Conservation (phyloP, 2,329 filamentous ascomycete genomes). For the Epichloe hybrida region DNA sequence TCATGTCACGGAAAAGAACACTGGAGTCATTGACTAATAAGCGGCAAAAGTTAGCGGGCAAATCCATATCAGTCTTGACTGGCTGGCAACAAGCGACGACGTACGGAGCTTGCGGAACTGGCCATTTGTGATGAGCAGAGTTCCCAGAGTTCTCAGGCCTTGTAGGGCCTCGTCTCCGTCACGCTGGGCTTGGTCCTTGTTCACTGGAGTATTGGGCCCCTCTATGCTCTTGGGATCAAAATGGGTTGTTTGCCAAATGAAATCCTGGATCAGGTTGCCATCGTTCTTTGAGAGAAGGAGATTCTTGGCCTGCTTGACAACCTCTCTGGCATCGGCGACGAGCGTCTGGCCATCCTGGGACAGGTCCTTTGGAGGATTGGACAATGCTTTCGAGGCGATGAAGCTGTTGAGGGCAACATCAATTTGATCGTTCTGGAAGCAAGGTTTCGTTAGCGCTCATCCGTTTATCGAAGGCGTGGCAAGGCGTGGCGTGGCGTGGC, state of each 20-base stretch:
- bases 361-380: constrained; percentile 59
- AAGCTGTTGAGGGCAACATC: constrained; percentile 89
- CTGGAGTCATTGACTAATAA: constrained; percentile 58
- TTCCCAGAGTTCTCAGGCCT: constrained; percentile 77
- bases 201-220: constrained; percentile 52
- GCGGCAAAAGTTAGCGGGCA: neutral
- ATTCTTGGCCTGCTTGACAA: constrained; percentile 72
- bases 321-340: constrained; percentile 61
- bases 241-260: constrained; percentile 84
- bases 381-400: constrained; percentile 55
- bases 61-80: too few species aligned
- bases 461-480: too few species aligned
- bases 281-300: constrained; percentile 88
- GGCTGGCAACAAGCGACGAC: constrained; percentile 19
- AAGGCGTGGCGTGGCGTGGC: too few species aligned
- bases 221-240: constrained; percentile 50
- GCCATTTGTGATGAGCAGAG: constrained; percentile 84
- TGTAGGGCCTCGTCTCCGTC: constrained; percentile 75
- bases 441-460: neutral
- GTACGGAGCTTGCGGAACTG: constrained; percentile 83
- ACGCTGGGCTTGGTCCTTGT: constrained; percentile 65
- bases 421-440: constrained; percentile 72
- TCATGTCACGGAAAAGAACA: constrained; percentile 76
- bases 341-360: constrained; percentile 73
- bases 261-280: constrained; percentile 87